phyloP scores from a whole-genome alignment of 2,329 filamentous ascomycete genomes.

The Neonectria neomacrospora region DNA sequence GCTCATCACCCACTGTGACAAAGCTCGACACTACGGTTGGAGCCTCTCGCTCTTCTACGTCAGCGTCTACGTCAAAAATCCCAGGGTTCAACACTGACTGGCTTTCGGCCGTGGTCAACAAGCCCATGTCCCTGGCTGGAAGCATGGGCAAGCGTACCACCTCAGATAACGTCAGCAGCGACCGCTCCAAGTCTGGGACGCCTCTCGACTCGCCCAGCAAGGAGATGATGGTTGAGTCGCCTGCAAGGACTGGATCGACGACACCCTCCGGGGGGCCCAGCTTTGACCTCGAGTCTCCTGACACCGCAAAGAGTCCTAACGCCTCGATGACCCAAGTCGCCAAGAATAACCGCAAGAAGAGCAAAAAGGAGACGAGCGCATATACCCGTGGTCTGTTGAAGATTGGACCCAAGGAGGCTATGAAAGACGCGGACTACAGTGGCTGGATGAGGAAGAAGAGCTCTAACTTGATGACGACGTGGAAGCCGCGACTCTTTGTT shows the following conservation, averaged over 20 bases:
- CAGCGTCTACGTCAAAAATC: conserved; percentile 57
- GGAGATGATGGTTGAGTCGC: conserved; percentile 54
- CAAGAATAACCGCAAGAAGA: conserved; percentile 71
- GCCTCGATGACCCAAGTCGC: conserved; percentile 60
- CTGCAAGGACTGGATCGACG: conserved; percentile 79
- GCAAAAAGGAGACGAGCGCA: conserved; percentile 94
- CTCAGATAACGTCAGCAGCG: conserved; percentile 77
- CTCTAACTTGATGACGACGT: conserved; percentile 94
- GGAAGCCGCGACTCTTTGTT: conserved; percentile 97
- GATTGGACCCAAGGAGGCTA: conserved; percentile 83
- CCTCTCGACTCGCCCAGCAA: conserved; percentile 58
- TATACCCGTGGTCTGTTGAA: conserved; percentile 89
- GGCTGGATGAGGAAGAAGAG: conserved; percentile 99
- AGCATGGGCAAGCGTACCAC: conserved; percentile 82
- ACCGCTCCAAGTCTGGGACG: conserved; percentile 63
- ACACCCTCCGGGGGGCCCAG: conserved; percentile 73
- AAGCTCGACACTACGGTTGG: conserved; percentile 63
- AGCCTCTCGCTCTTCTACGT: conserved; percentile 53
- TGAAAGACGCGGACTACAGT: conserved; percentile 88
- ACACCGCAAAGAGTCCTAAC: conserved; percentile 67
- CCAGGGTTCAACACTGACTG: conserved; percentile 65
- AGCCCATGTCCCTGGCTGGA: conserved; percentile 61
- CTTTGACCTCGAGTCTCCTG: conserved; percentile 82
- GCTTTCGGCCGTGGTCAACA: conserved; percentile 63
- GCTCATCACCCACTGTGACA: conserved; percentile 67